A percentile compares a stretch with the other conserved stretches of the same genome.
These are phyloP conservation scores for Acacia concinna DNA, from an alignment of 331 rosid species.

Conservation along the genomic window DNA sequence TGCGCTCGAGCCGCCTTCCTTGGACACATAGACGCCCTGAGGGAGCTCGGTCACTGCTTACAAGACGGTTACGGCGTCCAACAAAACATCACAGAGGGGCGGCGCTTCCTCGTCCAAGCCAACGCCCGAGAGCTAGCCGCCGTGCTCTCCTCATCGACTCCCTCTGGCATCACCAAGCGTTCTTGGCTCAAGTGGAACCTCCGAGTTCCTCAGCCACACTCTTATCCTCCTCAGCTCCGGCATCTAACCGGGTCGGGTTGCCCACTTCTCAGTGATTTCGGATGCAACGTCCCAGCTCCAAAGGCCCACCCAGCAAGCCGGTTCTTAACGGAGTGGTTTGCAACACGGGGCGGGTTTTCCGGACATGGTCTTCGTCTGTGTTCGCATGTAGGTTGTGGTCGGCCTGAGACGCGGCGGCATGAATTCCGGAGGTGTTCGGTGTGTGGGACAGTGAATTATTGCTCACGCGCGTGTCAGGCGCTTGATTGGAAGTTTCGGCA, in stretches of 20 bases:
- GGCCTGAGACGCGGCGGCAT: constrained; percentile 75
- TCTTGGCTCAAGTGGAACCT: constrained; percentile 50
- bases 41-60: constrained; percentile 95
- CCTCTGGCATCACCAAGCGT: constrained; percentile 29
- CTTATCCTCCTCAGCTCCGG: constrained; percentile 31
- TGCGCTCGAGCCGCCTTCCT: constrained; percentile 97
- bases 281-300: constrained; percentile 81
- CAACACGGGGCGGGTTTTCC: constrained; percentile 27
- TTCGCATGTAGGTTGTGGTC: constrained; percentile 80
- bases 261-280: constrained; percentile 65
- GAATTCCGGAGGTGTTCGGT: constrained; percentile 92
- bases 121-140: constrained; percentile 80
- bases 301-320: constrained; percentile 64
- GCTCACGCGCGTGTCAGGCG: constrained; percentile 94
- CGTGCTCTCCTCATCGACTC: constrained; percentile 39
- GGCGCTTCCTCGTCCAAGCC: constrained; percentile 84
- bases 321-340: constrained; percentile 74
- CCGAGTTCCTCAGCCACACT: constrained; percentile 31
- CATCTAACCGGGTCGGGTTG: constrained; percentile 47
- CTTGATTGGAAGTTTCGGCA: constrained; percentile 93
- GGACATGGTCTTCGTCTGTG: constrained; percentile 62
- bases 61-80: constrained; percentile 97
- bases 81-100: constrained; percentile 80
- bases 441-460: constrained; percentile 74
- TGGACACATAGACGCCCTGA: constrained; percentile 86